Evolutionary conservation across 257 asterid genomes (phyloP), one percentile per base, ranked within the genome.

Genomic region (Solanum chiquidenum): DNA sequence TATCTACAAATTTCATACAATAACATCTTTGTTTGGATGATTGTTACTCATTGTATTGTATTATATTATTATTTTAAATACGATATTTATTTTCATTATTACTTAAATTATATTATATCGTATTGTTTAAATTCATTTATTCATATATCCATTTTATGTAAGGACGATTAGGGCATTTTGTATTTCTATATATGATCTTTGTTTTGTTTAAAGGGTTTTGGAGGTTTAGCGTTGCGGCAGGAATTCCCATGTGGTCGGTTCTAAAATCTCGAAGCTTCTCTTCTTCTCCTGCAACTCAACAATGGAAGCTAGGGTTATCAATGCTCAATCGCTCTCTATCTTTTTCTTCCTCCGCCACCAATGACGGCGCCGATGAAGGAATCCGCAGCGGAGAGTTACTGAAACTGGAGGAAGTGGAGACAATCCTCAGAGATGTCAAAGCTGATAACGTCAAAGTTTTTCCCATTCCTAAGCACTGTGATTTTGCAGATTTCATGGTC

Each of bases 401-500:
- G 90, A 94, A 95, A 91, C 90, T 97, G 93, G 90, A 93, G 44
- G 98, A 97, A 91, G 99, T 95, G 79, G 93, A 94, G 93, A 93
- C 93, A 87, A 91, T 95, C 82, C 97, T 95, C 75, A 86, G 60
- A 73, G 98, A 97, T 84, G 98, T 97, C 71, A 94, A 95, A 89
- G 99, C 99, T 6, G 98, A 95, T 88, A 94, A 95, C 68, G 95
- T 95, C 66, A 87, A 82, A 84, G 96, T 97, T 38, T 83, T 97
- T 23, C 93, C 92, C n/a, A 92, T 96, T 21, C 95, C 97, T 18
- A 90, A 90, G 52, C 92, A 92, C 83, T 92, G 89, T 76, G 96
- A 97, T 86, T 94, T 93, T 88, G 92, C 96, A 37, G 99, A 97
- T 92, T 92, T 91, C 92, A 93, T 95, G 95, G 97, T 97, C 73